Evolutionary conservation across 2,329 filamentous ascomycete genomes (phyloP).

Genomic region (Microcyclospora pomicola): DNA sequence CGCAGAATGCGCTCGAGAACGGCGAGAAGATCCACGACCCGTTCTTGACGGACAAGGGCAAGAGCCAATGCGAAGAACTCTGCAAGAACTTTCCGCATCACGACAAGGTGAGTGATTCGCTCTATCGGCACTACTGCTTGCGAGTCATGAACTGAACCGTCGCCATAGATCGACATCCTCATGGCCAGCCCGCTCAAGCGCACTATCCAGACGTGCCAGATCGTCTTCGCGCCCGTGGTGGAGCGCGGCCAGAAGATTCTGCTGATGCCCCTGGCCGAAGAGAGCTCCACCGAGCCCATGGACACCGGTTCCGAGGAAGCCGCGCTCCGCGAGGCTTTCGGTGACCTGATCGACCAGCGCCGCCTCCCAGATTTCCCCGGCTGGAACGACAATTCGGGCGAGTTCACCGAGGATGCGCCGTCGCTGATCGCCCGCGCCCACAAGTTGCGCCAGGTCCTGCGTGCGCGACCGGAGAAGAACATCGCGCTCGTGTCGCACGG

Average conservation of each 20-base stretch:
- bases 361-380: conserved; percentile 35
- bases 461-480: conserved; percentile 8
- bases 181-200: conserved; percentile 12
- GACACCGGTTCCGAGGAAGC: conserved; percentile 8
- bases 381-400: conserved; percentile 8
- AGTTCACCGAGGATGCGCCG: conserved; percentile 2
- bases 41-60: conserved; percentile 10
- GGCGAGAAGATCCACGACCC: conserved; percentile 46
- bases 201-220: conserved; percentile 12
- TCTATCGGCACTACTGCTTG: neutral
- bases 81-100: conserved; percentile 8
- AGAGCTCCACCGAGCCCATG: conserved; percentile 8
- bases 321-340: conserved; percentile 5
- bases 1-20: conserved; percentile 47
- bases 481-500: conserved; percentile 12
- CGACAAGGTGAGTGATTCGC: conserved; percentile 17
- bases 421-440: conserved; percentile 5
- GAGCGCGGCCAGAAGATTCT: conserved; percentile 4
- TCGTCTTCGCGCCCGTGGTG: conserved; percentile 26
- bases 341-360: conserved; percentile 38
- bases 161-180: conserved; percentile 13
- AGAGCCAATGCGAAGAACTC: conserved; percentile 5
- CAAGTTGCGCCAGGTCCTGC: conserved; percentile 5
- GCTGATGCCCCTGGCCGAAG: conserved; percentile 9
- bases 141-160: neutral